These are phyloP conservation scores for Fusarium luffae DNA, from an alignment of 2,329 filamentous ascomycete genomes.

Conservation along the genomic window DNA sequence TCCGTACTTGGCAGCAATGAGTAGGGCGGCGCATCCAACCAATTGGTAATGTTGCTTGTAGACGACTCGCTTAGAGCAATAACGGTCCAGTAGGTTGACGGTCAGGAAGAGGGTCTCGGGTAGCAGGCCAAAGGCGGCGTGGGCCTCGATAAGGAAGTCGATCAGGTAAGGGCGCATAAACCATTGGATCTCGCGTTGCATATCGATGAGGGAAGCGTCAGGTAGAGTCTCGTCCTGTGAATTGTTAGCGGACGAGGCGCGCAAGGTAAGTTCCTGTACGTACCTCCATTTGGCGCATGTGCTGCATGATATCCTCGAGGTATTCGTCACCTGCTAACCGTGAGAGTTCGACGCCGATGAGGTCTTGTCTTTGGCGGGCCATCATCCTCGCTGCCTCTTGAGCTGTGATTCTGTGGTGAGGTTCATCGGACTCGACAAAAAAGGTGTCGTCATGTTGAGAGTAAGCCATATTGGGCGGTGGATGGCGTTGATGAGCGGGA, in stretches of 20 bases:
- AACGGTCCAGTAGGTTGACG: constrained; percentile 95
- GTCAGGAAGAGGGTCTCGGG: constrained; percentile 96
- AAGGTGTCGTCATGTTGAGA: constrained; percentile 58
- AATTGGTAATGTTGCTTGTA: constrained; percentile 99
- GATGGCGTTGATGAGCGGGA: constrained; percentile 30
- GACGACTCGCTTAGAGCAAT: constrained; percentile 96
- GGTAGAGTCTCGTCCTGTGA: constrained; percentile 82
- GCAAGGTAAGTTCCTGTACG: constrained; percentile 39
- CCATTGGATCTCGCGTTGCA: constrained; percentile 99
- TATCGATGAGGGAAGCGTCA: constrained; percentile 97
- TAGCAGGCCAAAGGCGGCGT: constrained; percentile 91
- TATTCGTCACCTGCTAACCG: constrained; percentile 88
- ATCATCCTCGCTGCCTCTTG: constrained; percentile 82
- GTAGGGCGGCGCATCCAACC: constrained; percentile 92
- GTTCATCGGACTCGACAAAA: constrained; percentile 67
- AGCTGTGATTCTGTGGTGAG: constrained; percentile 69
- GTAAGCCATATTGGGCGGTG: constrained; percentile 60
- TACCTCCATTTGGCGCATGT: constrained; percentile 96
- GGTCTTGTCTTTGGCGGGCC: constrained; percentile 84
- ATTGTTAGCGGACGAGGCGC: constrained; percentile 41
- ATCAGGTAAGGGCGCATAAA: constrained; percentile 99
- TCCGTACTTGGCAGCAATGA: constrained; percentile 98
- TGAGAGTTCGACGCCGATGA: constrained; percentile 89
- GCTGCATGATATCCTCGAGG: constrained; percentile 90
- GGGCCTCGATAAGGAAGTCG: constrained; percentile 97